Evolutionary conservation across 371 early-diverging fungal genomes (phyloP), one percentile per base, ranked within the genome.

Genomic region (Basidiobolus meristosporus): DNA sequence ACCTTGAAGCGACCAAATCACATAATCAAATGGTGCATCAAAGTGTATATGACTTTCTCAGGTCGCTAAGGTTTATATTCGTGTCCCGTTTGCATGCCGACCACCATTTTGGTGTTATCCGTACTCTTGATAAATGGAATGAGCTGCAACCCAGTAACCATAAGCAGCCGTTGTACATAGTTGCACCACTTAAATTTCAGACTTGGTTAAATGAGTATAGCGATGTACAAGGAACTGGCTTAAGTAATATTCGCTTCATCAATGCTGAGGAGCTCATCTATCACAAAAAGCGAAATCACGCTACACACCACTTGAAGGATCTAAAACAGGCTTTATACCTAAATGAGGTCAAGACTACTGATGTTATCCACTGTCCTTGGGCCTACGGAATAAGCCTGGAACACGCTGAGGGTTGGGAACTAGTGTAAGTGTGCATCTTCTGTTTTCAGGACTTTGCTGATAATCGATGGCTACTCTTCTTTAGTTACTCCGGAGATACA

Each of bases 31-130:
- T 31, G 14, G 11, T 39, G 7, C 7, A 23, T 5, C 17, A 53
- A 2, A 28, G 34, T 10, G 17, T 66, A 0, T 56, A 65, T 19
- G 54, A 60, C 12, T 63, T 59, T 17, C 44, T 73, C 16, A 53
- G 47, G n/a, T 39, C 46, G 6, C 41, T 98, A 26, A 64, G 61
- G 38, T 57, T 81, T 14, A 63, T 98, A 12, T 92, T 89, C 55
- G 66, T 99, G 6, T 90, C 90, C 18, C 99, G 98, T 60, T 62
- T 95, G 54, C 98, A 98, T 60, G 98, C 98, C 19, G 99, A 99
- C 58, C 99, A 99, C 54, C 90, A 96, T 52, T 59, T 99, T 22
- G 99, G 99, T n/a, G 60, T 77, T 7, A 57, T 82, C 9, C 60
- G 68, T 21, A 41, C 92, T 16, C 56, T 90, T 41, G 57, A 52